Percentiles rank a stretch among this genome's conserved stretches.
phyloP scores from a whole-genome alignment of 805 yeast genomes.

The Trichomonascus vanleenenianus region DNA sequence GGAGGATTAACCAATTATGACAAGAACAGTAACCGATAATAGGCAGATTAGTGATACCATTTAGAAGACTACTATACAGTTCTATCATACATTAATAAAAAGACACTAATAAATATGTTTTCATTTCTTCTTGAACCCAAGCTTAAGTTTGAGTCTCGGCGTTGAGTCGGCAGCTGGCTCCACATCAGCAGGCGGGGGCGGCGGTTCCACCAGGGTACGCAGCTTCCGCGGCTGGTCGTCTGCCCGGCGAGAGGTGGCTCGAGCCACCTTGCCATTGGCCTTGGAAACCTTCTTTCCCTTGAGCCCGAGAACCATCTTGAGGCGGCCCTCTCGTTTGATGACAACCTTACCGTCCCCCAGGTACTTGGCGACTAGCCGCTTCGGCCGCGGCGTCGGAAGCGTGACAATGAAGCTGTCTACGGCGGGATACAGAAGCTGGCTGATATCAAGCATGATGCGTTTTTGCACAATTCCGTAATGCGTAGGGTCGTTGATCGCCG shows the following conservation, averaged over 20 bases:
- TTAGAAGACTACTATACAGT: background rate
- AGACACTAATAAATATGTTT: no score
- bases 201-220: no score
- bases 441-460: conserved; percentile 53
- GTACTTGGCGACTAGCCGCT: conserved; percentile 53
- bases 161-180: no score
- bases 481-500: conserved; percentile 49
- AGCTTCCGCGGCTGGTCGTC: no score
- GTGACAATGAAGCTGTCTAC: conserved; percentile 52
- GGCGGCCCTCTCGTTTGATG: conserved; percentile 32
- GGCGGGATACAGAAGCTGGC: conserved; percentile 59
- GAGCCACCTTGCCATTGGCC: background rate
- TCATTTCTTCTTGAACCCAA: no score
- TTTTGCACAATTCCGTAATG: conserved; percentile 51
- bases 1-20: no score
- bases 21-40: background rate
- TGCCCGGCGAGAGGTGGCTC: no score
- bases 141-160: no score
- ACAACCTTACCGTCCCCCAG: conserved; percentile 47
- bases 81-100: background rate
- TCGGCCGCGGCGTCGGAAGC: conserved; percentile 60
- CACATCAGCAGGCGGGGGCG: no score
- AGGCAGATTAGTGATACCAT: no score
- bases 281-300: background rate
- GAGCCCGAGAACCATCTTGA: background rate